Evolutionary conservation across 805 yeast genomes (phyloP).

Genomic region (Candida loeiensis): DNA sequence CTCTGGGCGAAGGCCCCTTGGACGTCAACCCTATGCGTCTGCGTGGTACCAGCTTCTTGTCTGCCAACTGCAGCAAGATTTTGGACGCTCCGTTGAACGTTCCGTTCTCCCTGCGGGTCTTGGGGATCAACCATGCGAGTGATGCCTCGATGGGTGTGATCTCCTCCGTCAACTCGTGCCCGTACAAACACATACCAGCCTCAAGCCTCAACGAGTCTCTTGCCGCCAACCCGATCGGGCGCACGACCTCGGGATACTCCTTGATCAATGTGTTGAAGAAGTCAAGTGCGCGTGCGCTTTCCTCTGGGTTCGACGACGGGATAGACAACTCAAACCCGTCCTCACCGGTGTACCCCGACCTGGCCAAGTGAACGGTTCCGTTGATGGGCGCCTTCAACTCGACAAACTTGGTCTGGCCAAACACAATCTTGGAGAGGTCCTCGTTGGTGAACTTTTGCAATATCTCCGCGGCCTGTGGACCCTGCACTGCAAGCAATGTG

Average conservation of each 20-base stretch:
- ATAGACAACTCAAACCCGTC: slow-evolving; percentile 95
- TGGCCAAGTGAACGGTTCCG: slow-evolving; percentile 67
- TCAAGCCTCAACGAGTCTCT: slow-evolving; percentile 92
- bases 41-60: slow-evolving; percentile 52
- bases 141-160: slow-evolving; percentile 88
- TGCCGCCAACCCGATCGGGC: slow-evolving; percentile 96
- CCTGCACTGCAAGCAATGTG: slow-evolving; percentile 86
- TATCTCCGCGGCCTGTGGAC: slow-evolving; percentile 75
- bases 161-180: slow-evolving; percentile 78
- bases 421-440: slow-evolving; percentile 59
- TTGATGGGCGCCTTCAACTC: slow-evolving; percentile 33
- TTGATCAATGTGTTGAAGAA: slow-evolving; percentile 60
- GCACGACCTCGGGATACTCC: slow-evolving; percentile 51
- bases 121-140: slow-evolving; percentile 85
- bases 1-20: slow-evolving; percentile 92
- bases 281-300: slow-evolving; percentile 45
- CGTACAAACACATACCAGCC: slow-evolving; percentile 98
- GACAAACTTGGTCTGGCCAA: slow-evolving; percentile 61
- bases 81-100: slow-evolving; percentile 73
- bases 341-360: slow-evolving; percentile 98
- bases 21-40: slow-evolving; percentile 73
- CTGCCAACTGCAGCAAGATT: slow-evolving; percentile 67
- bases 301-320: slow-evolving; percentile 43
- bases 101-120: slow-evolving; percentile 59
- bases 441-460: slow-evolving; percentile 60